Conservation (phyloP, 1,284 basidiomycete genomes). For the Ustilago shanxiensis region DNA sequence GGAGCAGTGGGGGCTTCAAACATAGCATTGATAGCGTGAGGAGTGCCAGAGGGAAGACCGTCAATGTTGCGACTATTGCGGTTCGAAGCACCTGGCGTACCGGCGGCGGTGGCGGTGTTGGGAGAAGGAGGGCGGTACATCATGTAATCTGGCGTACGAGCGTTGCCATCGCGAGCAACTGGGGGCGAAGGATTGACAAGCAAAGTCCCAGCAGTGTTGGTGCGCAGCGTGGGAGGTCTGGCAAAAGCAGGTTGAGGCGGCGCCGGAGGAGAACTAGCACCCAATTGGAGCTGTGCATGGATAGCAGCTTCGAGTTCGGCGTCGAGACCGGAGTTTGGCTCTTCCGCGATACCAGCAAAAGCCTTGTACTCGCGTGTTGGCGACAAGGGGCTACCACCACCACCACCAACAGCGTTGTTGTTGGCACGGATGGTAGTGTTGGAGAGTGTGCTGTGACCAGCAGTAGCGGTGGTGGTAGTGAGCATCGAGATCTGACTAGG, state of each 20-base stretch:
- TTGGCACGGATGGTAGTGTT: slow-evolving; percentile 28
- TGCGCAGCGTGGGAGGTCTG: slow-evolving; percentile 44
- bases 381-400: slow-evolving; percentile 10
- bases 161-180: slow-evolving; percentile 19
- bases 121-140: slow-evolving; percentile 49
- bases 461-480: slow-evolving; percentile 56
- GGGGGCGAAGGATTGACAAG: slow-evolving; percentile 57
- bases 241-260: slow-evolving; percentile 24
- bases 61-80: slow-evolving; percentile 60
- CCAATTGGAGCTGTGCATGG: slow-evolving; percentile 30
- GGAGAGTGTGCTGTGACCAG: slow-evolving; percentile 53
- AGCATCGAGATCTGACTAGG: slow-evolving; percentile 55
- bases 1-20: slow-evolving; percentile 40
- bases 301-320: slow-evolving; percentile 41
- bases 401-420: not conserved
- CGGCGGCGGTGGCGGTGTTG: slow-evolving; percentile 4
- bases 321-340: slow-evolving; percentile 24
- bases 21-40: slow-evolving; percentile 51
- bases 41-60: slow-evolving; percentile 49
- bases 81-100: slow-evolving; percentile 21
- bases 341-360: slow-evolving; percentile 54
- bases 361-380: slow-evolving; percentile 37
- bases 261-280: not conserved
- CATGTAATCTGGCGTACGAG: slow-evolving; percentile 52
- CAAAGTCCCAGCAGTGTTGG: slow-evolving; percentile 60